Conservation (phyloP, 768 basidiomycete species). For the Lactifluus subvellereus region DNA sequence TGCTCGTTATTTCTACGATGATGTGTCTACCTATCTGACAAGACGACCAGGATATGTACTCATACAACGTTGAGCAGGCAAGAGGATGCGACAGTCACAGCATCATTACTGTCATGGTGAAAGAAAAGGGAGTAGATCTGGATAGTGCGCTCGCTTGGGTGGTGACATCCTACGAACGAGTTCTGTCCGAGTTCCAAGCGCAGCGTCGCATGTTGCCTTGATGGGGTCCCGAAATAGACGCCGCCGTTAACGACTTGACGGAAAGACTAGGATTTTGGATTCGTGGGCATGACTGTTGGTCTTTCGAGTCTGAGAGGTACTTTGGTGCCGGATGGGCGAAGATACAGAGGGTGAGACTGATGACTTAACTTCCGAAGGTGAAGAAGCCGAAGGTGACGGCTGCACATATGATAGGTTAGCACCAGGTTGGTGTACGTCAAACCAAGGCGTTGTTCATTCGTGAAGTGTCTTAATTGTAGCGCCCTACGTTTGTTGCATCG, state of each 20-base stretch:
- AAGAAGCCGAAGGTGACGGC: not conserved
- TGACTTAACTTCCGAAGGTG: slow-evolving; percentile 6
- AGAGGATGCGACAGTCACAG: slow-evolving; percentile 39
- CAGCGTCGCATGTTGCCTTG: slow-evolving; percentile 30
- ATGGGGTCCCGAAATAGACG: slow-evolving; percentile 24
- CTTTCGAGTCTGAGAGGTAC: slow-evolving; percentile 62
- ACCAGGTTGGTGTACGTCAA: too few species aligned
- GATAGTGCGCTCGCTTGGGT: slow-evolving; percentile 38
- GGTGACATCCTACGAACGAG: slow-evolving; percentile 29
- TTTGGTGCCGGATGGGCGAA: slow-evolving; percentile 53
- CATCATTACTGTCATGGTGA: slow-evolving; percentile 39
- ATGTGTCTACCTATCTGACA: too few species aligned
- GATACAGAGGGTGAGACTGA: slow-evolving; percentile 41
- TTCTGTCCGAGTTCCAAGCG: slow-evolving; percentile 32
- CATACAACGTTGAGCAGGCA: slow-evolving; percentile 38
- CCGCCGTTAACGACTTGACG: too few species aligned
- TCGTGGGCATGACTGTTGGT: slow-evolving; percentile 34
- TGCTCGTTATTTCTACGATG: too few species aligned
- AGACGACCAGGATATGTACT: slow-evolving; percentile 35
- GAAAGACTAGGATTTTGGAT: too few species aligned
- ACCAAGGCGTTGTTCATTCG: too few species aligned
- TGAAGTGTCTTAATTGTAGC: too few species aligned
- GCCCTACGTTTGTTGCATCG: too few species aligned
- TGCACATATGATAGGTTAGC: slow-evolving; percentile 11
- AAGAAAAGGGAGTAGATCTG: slow-evolving; percentile 31